Evolutionary conservation across 768 basidiomycete genomes (phyloP).

Genomic region (Leccinum truebloodii): DNA sequence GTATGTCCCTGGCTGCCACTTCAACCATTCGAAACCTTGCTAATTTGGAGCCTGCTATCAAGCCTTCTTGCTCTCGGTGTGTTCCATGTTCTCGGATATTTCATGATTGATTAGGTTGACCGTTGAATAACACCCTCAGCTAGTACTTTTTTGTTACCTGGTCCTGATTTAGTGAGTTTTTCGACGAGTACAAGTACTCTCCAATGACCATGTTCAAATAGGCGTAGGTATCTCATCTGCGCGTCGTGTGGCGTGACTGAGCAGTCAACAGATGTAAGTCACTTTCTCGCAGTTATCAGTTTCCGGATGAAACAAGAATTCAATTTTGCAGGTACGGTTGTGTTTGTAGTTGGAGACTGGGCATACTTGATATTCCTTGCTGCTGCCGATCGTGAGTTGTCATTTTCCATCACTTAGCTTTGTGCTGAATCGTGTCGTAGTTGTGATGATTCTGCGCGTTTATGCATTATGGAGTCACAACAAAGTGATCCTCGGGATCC

Average conservation of each 20-base stretch:
- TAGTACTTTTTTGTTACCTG: not conserved
- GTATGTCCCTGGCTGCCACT: not conserved
- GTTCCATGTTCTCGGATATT: not conserved
- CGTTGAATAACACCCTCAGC: not conserved
- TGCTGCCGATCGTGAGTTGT: not conserved
- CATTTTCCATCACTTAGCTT: no score
- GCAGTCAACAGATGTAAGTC: not conserved
- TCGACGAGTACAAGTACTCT: not conserved
- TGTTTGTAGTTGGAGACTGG: not conserved
- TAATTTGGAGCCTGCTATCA: not conserved
- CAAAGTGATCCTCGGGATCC: not conserved
- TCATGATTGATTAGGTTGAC: not conserved
- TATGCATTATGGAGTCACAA: not conserved
- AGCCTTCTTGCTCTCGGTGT: not conserved
- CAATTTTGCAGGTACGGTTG: not conserved
- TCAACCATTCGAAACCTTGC: not conserved
- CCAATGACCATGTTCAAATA: not conserved
- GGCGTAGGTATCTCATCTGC: not conserved
- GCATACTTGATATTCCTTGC: not conserved
- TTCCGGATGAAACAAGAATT: no score
- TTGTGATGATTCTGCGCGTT: slow-evolving; percentile 1
- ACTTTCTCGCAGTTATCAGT: not conserved
- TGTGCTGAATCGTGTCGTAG: not conserved
- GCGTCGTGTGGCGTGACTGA: not conserved
- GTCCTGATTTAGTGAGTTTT: not conserved